Evolutionary conservation across 106 monocot species (phyloP), one percentile per base, ranked within the genome.

Genomic region (Amphibolis antarctica): DNA sequence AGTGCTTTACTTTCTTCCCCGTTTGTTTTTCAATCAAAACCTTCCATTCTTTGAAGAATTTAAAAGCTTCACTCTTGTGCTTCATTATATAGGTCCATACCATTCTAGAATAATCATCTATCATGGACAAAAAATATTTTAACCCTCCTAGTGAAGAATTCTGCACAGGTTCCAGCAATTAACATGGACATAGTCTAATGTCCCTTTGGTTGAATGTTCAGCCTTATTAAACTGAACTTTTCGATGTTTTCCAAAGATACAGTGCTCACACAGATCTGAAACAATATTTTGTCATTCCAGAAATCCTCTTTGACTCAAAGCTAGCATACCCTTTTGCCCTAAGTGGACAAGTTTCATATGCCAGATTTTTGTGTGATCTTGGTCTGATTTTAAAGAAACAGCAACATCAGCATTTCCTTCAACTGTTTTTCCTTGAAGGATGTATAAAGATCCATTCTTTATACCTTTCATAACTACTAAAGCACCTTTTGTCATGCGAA

Each of bases 401-500:
- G n/a, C 46, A 47, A 17, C 46, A 47, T 17, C 46, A 47, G 46
- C 9, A 11, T 14, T 47, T 47, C 0, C 47, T 47, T 47, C 0
- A 1, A 1, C 4, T 12, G 49, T 47, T 47, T 1, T 1, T 47
- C 12, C 47, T 18, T 10, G 12, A 4, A 14, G 4, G 0, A 14
- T 14, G 47, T 64, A 64, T 24, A 64, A 24, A 1, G 10, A 64
- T 25, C 5, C 12, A 0, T 22, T 0, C 13, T 46, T 64, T 3
- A 44, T 15, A 25, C 63, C 12, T 27, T 46, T 64, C 45, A 64
- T 64, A 11, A 64, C 46, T 23, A 26, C 9, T n/a, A n/a, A n/a
- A n/a, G n/a, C n/a, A n/a, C n/a, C n/a, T n/a, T n/a, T n/a, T n/a
- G n/a, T n/a, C n/a, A 48, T 24, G 10, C 15, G 44, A 4, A 11